phyloP scores from a whole-genome alignment of 768 basidiomycete genomes.

The Lactarius indigo region DNA sequence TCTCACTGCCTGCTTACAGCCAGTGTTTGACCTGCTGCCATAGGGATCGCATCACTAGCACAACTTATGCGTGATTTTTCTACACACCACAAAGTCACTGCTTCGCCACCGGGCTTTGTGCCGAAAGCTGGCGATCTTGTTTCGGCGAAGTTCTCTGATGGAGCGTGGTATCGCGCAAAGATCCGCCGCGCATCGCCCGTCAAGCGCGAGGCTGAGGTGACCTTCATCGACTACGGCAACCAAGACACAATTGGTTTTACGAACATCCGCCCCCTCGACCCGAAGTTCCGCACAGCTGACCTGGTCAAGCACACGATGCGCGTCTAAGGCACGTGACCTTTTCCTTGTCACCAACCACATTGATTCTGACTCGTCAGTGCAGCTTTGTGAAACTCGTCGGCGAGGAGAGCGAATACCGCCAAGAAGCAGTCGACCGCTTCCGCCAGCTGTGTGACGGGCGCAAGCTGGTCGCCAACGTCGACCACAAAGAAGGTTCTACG shows the following conservation, averaged over 20 bases:
- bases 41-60: conserved; percentile 89
- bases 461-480: conserved; percentile 94
- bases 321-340: conserved; percentile 63
- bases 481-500: conserved; percentile 72
- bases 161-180: conserved; percentile 94
- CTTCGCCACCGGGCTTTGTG: conserved; percentile 60
- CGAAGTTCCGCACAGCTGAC: conserved; percentile 84
- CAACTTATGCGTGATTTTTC: conserved; percentile 95
- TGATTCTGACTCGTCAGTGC: not conserved
- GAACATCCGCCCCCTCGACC: conserved; percentile 85
- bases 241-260: conserved; percentile 82
- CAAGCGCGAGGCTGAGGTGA: conserved; percentile 92
- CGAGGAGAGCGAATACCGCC: conserved; percentile 80
- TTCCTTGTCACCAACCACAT: not conserved
- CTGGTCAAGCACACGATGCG: conserved; percentile 93
- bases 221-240: conserved; percentile 95
- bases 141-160: conserved; percentile 92
- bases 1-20: not conserved
- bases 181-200: conserved; percentile 80
- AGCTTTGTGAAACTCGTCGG: conserved; percentile 87
- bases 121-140: conserved; percentile 89
- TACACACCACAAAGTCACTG: conserved; percentile 69
- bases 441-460: conserved; percentile 83
- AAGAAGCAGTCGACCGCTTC: conserved; percentile 86
- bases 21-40: not conserved